Conservation (phyloP, 2,329 filamentous ascomycete genomes). For the Cordyceps cateniannulata region DNA sequence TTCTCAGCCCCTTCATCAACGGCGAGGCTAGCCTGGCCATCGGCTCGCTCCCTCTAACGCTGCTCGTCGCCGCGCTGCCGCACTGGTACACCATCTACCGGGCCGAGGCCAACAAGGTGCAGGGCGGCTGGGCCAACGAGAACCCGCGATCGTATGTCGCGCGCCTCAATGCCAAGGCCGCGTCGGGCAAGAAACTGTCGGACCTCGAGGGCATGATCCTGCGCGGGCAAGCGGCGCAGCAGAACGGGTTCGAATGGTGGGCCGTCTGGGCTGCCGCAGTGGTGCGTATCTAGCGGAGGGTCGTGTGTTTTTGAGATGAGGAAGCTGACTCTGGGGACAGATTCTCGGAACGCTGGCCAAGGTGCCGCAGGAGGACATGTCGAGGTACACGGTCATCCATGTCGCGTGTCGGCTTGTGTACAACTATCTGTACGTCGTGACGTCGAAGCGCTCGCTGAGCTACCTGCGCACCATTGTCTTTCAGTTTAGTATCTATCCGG, state of each 20-base stretch:
- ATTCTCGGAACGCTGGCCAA: conserved; percentile 12
- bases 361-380: conserved; percentile 12
- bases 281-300: not conserved
- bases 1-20: conserved; percentile 4
- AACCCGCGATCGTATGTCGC: conserved; percentile 13
- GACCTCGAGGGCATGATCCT: conserved; percentile 12
- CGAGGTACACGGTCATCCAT: conserved; percentile 10
- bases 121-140: conserved; percentile 14
- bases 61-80: conserved; percentile 12
- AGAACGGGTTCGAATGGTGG: conserved; percentile 15
- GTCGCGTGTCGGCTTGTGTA: conserved; percentile 8
- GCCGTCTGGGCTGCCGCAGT: conserved; percentile 11
- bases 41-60: conserved; percentile 13
- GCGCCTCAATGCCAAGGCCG: conserved; percentile 12
- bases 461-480: conserved; percentile 13
- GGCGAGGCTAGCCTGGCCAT: conserved; percentile 13
- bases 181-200: conserved; percentile 10
- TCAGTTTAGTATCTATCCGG: conserved; percentile 13
- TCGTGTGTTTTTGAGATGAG: not conserved
- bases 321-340: not conserved
- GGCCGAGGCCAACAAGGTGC: conserved; percentile 13
- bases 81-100: conserved; percentile 14
- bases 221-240: conserved; percentile 13
- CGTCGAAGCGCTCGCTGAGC: conserved; percentile 7
- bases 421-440: conserved; percentile 12